phyloP scores from a whole-genome alignment of 2,329 filamentous ascomycete species.

The Aspergillus fijiensis region DNA sequence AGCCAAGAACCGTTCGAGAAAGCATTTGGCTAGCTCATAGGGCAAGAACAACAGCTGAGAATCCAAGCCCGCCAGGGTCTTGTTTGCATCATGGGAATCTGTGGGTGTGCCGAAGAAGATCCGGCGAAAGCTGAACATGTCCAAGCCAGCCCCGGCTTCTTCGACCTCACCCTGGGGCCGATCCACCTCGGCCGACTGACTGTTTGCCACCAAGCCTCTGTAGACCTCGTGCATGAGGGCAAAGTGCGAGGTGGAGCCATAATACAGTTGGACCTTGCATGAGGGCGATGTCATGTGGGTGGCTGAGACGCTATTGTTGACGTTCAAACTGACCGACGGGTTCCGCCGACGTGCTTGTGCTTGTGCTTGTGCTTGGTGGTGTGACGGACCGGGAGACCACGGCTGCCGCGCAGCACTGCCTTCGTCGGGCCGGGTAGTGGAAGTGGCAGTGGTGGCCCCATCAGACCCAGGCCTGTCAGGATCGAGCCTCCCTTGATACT shows the following conservation, averaged over 20 bases:
- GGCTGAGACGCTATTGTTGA: conserved; percentile 49
- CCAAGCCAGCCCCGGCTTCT: conserved; percentile 39
- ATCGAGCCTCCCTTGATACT: conserved; percentile 18
- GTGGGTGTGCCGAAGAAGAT: conserved; percentile 44
- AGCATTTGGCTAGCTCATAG: conserved; percentile 37
- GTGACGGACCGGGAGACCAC: conserved; percentile 17
- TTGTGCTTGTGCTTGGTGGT: conserved; percentile 3
- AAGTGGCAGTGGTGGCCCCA: conserved; percentile 1
- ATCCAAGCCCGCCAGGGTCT: conserved; percentile 24
- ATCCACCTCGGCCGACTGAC: conserved; percentile 14
- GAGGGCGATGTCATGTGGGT: conserved; percentile 49
- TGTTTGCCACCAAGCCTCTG: conserved; percentile 29
- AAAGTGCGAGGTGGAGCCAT: conserved; percentile 50
- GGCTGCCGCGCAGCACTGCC: conserved; percentile 6
- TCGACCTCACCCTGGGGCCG: conserved; percentile 35
- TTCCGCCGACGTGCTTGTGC: conserved; percentile 15
- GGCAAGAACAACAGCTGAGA: conserved; percentile 40
- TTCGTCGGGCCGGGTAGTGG: conserved; percentile 11
- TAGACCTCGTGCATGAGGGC: conserved; percentile 44
- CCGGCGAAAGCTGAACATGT: conserved; percentile 39
- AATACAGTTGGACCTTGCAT: conserved; percentile 48
- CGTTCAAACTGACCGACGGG: conserved; percentile 25
- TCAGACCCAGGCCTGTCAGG: background rate
- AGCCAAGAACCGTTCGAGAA: conserved; percentile 44
- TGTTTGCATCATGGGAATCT: conserved; percentile 31